Evolutionary conservation across 208 protist genomes (phyloP), one percentile per base, ranked within the genome.

Genomic region (Trypanosoma cruzi): DNA sequence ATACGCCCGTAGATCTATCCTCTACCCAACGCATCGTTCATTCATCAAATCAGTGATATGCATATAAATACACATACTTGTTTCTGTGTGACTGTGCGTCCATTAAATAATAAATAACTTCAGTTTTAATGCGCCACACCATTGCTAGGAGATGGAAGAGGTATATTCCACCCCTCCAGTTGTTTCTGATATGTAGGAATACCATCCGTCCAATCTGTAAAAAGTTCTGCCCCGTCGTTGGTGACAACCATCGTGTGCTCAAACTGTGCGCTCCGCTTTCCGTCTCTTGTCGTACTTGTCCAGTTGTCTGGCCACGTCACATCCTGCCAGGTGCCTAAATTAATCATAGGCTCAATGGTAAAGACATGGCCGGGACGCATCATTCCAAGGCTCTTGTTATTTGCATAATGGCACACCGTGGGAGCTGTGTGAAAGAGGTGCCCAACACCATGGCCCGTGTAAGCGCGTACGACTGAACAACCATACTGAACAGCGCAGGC

Each of bases 291-390:
- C 0, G 93, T 73, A 50, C 89, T 93, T 0, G 98, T 99, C 98
- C 98, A 99, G n/a, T 96, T 91, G 63, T 99, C 98, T 10, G 95
- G 88, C 95, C 96, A 98, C 11, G 94, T 90, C 13, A 91, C 81
- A 72, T 97, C 94, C 63, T 97, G 75, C 88, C 90, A 95, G n/a
- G 68, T 83, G 24, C 95, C 96, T 24, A 93, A 81, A 80, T 98
- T 99, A 55, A 99, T 98, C 92, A 99, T 99, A 29, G 99, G 99
- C 89, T 99, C 98, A 63, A 99, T 99, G 0, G 98, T 99, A 75
- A 98, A 99, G 49, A 98, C 90, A 77, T 99, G 95, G 11, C 98
- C 98, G 10, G 85, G 70, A 71, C 90, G 84, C 73, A 97, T 96
- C 60, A 96, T 87, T n/a, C 94, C 93, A 0, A 87, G 64, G 63